Base-by-base conservation (phyloP, 176 grass and related monocot genomes). In the Puccinellia tenuiflora region DNA sequence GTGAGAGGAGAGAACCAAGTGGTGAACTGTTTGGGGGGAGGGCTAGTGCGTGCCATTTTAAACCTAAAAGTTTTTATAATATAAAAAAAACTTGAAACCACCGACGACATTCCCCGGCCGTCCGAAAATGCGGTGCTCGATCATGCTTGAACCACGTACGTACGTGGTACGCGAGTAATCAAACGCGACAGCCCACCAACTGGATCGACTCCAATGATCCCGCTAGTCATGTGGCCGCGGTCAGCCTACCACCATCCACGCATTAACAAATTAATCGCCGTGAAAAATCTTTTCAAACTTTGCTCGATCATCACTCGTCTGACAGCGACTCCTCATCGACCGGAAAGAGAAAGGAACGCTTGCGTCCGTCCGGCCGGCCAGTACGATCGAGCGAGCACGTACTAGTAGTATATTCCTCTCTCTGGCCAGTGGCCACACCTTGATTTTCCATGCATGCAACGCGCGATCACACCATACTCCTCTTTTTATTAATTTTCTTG, bases 321-420 rank as follows among this genome's bases (percentile, higher is more conserved):
- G 88, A 90, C 57, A 57, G 79, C 84, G 21, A 86, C 68, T 37
- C 22, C 73, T 48, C 84, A 51, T 79, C 84, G 24, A 74, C 73
- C 83, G n/a, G 26, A 74, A 30, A 78, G 55, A 30, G 26, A 66
- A 29, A 78, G 45, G 34, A 77, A 77, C 31, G 39, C 26, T 1
- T 29, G 1, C 69, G 15, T 9, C 3, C 54, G 45, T 33, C 26
- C 70, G 6, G 30, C 15, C 62, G 24, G 30, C 16, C 63, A 3
- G 39, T 46, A 78, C 54, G 6, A 34, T 37, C 24, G 18, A 68
- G 18, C 48, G 0, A 20, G 37, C 52, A 33, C 51, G 55, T 26
- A 71, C 11, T 21, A 18, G 3, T n/a, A 5, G 24, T 28, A 9
- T 29, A 29, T 47, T 73, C 42, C 42, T 15, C 30, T 34, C 29